A percentile compares a stretch with the other conserved stretches of the same genome.
Conservation (phyloP, 768 basidiomycete genomes). For the Lentinula sp. region DNA sequence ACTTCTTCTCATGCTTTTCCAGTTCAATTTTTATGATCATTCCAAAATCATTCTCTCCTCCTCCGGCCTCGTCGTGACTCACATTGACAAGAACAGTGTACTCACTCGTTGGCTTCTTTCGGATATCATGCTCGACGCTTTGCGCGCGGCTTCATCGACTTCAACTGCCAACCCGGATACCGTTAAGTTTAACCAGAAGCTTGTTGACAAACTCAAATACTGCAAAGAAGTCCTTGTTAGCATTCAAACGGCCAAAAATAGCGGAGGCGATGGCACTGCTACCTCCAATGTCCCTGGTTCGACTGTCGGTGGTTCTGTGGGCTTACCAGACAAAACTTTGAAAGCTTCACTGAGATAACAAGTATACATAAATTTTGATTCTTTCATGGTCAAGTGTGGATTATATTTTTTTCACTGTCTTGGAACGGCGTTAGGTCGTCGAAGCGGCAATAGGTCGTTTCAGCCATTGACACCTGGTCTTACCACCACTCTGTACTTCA, state of each 20-base stretch:
- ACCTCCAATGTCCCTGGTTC: not conserved
- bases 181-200: constrained; percentile 53
- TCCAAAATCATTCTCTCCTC: constrained; percentile 88
- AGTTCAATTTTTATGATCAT: constrained; percentile 99
- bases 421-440: constrained; percentile 3
- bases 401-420: not conserved
- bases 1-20: constrained; percentile 10
- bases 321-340: not conserved
- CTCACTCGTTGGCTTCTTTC: constrained; percentile 69
- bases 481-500: not conserved
- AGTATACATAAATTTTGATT: too few species aligned
- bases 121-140: constrained; percentile 58
- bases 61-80: constrained; percentile 71
- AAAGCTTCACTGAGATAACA: constrained; percentile 5
- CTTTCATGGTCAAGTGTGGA: not conserved
- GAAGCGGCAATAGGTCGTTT: not conserved
- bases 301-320: not conserved
- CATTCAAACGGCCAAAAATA: constrained; percentile 52
- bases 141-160: constrained; percentile 23
- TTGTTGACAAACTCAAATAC: constrained; percentile 80
- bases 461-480: not conserved
- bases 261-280: not conserved
- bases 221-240: constrained; percentile 79
- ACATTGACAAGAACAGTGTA: constrained; percentile 87
- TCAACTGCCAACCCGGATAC: constrained; percentile 39